A percentile compares a stretch with the other conserved stretches of the same genome.
These are phyloP conservation scores for Chalciporus chontae DNA, from an alignment of 768 basidiomycete genomes.

Conservation along the genomic window DNA sequence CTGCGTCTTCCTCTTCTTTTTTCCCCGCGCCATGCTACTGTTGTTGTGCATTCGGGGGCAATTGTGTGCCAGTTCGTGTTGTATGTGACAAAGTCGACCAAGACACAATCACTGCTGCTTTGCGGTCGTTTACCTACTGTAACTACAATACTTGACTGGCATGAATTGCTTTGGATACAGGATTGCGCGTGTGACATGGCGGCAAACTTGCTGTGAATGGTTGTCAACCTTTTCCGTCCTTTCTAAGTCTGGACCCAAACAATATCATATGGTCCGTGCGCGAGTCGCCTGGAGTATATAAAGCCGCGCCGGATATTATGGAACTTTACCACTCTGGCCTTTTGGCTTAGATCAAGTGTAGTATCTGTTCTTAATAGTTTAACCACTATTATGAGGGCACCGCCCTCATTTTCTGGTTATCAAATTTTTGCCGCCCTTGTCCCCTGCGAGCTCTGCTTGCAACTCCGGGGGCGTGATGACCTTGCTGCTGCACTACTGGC, in stretches of 20 bases:
- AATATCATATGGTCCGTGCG: conserved; percentile 19
- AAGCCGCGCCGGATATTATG: rapidly evolving
- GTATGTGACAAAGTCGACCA: conserved; percentile 22
- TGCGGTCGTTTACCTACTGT: conserved; percentile 18
- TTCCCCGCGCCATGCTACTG: conserved; percentile 12
- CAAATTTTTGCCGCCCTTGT: conserved; percentile 8
- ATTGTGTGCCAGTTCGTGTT: conserved; percentile 24
- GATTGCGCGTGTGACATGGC: neutral
- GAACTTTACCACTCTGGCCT: conserved; percentile 39
- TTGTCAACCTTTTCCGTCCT: no score
- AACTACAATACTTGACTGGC: conserved; percentile 28
- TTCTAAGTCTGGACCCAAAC: no score
- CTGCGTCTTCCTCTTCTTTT: conserved; percentile 11
- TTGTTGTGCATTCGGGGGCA: conserved; percentile 28
- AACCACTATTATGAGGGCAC: no score
- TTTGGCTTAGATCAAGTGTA: conserved; percentile 78
- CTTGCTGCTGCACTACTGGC: no score
- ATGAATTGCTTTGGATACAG: conserved; percentile 26
- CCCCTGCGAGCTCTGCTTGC: conserved; percentile 6
- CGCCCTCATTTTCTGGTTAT: no score
- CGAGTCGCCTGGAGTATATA: conserved; percentile 9
- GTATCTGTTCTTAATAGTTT: conserved; percentile 57
- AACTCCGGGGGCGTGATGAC: neutral
- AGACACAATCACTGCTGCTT: neutral
- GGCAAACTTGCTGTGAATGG: no score